Evolutionary conservation across 306 rosid genomes (phyloP).

Genomic region (Prunus mira): DNA sequence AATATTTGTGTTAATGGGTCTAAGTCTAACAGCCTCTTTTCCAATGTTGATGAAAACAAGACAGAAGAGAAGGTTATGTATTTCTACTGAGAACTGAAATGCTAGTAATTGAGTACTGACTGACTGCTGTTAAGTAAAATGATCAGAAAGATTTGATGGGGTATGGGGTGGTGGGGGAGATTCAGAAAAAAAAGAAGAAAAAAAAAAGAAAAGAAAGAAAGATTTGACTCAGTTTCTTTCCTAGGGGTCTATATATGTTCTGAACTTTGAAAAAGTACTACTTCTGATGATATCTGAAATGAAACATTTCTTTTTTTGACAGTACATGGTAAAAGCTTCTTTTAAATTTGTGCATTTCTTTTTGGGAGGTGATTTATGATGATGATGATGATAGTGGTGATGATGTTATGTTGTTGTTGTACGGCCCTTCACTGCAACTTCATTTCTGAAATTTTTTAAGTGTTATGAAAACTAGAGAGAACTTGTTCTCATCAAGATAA

Average conservation of each 20-base stretch:
- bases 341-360: slow-evolving; percentile 44
- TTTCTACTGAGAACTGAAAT: slow-evolving; percentile 31
- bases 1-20: slow-evolving; percentile 4
- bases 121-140: slow-evolving; percentile 42
- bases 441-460: not conserved
- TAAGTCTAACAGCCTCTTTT: slow-evolving; percentile 15
- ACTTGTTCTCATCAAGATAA: slow-evolving; percentile 2
- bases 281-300: slow-evolving; percentile 25
- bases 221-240: not conserved
- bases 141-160: slow-evolving; percentile 80
- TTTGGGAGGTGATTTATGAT: slow-evolving; percentile 19
- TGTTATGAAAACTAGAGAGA: slow-evolving; percentile 34
- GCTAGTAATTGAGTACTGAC: slow-evolving; percentile 17
- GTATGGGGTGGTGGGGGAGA: slow-evolving; percentile 40
- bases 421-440: slow-evolving; percentile 20
- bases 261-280: slow-evolving; percentile 26
- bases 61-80: slow-evolving; percentile 48
- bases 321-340: slow-evolving; percentile 44
- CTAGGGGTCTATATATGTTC: slow-evolving; percentile 28
- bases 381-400: not conserved
- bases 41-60: slow-evolving; percentile 52
- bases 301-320: slow-evolving; percentile 41
- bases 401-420: slow-evolving; percentile 31
- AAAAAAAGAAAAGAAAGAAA: not conserved
- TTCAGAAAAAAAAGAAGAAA: not conserved